Conservation (phyloP, 2,329 filamentous ascomycete species). For the Thelonectria blattea region DNA sequence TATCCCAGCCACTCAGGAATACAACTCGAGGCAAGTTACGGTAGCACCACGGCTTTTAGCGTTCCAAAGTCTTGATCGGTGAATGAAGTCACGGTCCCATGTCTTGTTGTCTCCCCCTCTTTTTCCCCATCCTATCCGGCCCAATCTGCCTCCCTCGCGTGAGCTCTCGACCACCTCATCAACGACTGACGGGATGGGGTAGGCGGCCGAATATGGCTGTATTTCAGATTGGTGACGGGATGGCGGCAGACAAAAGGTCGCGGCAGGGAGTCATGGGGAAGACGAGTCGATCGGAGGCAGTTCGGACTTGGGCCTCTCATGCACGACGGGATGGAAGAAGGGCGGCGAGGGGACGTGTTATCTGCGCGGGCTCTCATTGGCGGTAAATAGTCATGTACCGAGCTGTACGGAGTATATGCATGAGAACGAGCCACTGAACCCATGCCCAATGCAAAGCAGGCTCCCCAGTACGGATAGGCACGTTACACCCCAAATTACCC, state of each 20-base stretch:
- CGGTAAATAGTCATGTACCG: conserved; percentile 9
- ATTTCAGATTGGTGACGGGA: too few species aligned
- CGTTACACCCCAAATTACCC: not conserved
- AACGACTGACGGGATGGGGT: not conserved
- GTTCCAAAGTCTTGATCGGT: not conserved
- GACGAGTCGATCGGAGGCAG: not conserved
- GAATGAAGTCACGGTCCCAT: not conserved
- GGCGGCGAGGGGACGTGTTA: conserved; percentile 26
- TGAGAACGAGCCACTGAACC: not conserved
- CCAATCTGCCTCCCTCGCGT: conserved; percentile 5
- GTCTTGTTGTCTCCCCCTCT: conserved; percentile 1
- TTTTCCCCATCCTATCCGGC: not conserved
- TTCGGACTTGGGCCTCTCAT: not conserved
- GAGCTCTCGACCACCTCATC: not conserved
- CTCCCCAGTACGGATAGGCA: not conserved
- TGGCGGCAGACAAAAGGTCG: too few species aligned
- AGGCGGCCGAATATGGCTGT: not conserved
- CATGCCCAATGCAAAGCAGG: conserved; percentile 7
- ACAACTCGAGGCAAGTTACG: not conserved
- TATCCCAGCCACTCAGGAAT: not conserved
- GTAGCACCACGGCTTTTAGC: not conserved
- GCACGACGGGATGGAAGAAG: too few species aligned
- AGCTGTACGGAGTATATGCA: not conserved
- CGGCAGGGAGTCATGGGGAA: not conserved
- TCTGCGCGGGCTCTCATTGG: conserved; percentile 29